Conservation (phyloP, 208 protist genomes). For the Porcisia hertigi region DNA sequence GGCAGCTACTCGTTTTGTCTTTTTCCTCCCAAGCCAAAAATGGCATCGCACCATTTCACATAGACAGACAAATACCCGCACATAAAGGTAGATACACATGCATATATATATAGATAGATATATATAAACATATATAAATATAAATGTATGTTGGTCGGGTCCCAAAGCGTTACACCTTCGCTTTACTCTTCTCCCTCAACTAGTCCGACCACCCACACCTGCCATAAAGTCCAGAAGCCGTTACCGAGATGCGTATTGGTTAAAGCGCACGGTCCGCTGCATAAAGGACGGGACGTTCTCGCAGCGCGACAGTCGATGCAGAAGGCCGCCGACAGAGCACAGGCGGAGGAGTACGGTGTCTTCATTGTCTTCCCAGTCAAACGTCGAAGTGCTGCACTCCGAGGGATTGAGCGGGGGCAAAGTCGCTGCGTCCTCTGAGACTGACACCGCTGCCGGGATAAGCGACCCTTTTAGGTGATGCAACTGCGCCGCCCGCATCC, state of each 20-base stretch:
- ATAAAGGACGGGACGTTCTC: conserved; percentile 24
- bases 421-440: not conserved
- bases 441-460: not conserved
- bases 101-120: not conserved
- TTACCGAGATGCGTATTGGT: not conserved
- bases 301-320: conserved; percentile 11
- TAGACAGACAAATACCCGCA: not conserved
- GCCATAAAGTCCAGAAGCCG: too few species aligned
- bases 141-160: not conserved
- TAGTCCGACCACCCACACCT: too few species aligned
- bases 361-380: conserved; percentile 26
- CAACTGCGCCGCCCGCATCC: conserved; percentile 6
- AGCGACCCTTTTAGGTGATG: conserved; percentile 2
- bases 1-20: not conserved
- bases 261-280: conserved; percentile 17
- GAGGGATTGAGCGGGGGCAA: not conserved
- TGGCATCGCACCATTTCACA: not conserved
- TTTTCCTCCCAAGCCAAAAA: too few species aligned
- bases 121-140: conserved; percentile 7
- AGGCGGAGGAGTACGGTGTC: conserved; percentile 31
- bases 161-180: not conserved
- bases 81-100: not conserved
- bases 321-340: conserved; percentile 7
- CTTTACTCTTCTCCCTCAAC: not conserved
- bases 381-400: conserved; percentile 1